Evolutionary conservation across 495 filamentous ascomycete genomes (phyloP), one percentile per base, ranked within the genome.

Genomic region (Platismatia glauca): DNA sequence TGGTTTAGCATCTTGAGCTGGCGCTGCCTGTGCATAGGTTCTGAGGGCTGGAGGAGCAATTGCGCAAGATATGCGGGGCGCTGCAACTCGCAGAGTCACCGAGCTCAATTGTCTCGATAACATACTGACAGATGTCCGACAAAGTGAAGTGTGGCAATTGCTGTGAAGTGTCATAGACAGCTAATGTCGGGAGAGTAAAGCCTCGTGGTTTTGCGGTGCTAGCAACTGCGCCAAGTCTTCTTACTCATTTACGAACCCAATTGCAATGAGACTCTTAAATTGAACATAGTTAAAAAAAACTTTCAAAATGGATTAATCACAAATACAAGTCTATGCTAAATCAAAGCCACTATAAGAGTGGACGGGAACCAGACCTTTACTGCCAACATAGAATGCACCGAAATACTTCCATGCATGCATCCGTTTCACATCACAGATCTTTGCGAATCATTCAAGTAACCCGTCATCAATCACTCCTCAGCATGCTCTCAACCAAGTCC

Each of bases 401-500:
- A 55, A 61, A 33, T n/a, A n/a, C 48, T 20, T 18, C n/a, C 29
- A 31, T 39, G 59, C 59, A 18, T 29, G 59, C 48, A 18, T n/a
- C 37, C 38, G 55, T 61, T 34, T 55, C 18, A 31, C 24, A 15
- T n/a, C 4, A 20, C 33, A 41, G 48, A 31, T 8, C n/a, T 41
- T n/a, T 15, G 18, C 46, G 15, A 27, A 7, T 58, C 37, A 4
- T 7, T 5, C 12, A 13, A 16, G 27, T 31, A 2, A n/a, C n/a
- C n/a, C n/a, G n/a, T 27, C 5, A 48, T 82, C 65, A 96, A 75
- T 98, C 95, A 70, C 91, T 96, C 72, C 84, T 86, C 76, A 98
- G 72, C 89, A 98, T 98, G 66, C 88, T 96, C 71, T 97, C 94
- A 43, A 98, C 94, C 70, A 98, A 77, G 74, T 98, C 94, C 27